Percentiles rank a stretch among this genome's conserved stretches.
These are phyloP conservation scores for Neonectria faginata DNA, from an alignment of 2,329 filamentous ascomycete species.

Conservation along the genomic window DNA sequence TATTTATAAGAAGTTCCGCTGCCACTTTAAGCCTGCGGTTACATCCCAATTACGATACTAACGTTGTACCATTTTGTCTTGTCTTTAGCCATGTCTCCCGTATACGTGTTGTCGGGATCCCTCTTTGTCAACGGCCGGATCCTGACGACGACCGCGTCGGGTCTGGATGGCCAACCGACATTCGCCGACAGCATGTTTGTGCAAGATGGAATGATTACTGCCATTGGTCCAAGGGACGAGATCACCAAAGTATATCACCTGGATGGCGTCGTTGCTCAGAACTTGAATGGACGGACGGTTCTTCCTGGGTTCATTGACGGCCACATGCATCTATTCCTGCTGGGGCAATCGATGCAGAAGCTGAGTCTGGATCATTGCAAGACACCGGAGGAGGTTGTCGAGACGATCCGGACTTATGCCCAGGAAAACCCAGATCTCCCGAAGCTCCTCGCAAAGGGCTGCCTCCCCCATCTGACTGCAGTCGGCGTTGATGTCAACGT, in stretches of 20 bases:
- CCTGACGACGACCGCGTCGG: slow-evolving; percentile 9
- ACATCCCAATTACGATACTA: not conserved
- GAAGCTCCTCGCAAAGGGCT: slow-evolving; percentile 55
- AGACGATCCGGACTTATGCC: slow-evolving; percentile 55
- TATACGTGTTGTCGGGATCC: not conserved
- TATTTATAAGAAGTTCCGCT: not conserved
- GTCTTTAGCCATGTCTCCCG: not conserved
- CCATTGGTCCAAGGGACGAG: not conserved
- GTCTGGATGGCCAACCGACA: slow-evolving; percentile 15
- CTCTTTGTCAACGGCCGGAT: slow-evolving; percentile 26
- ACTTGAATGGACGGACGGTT: slow-evolving; percentile 39
- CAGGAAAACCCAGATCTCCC: slow-evolving; percentile 51
- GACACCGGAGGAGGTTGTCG: slow-evolving; percentile 57
- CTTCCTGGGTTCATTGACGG: slow-evolving; percentile 63
- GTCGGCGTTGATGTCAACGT: slow-evolving; percentile 51
- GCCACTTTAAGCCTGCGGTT: not conserved
- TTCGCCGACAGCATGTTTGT: slow-evolving; percentile 24
- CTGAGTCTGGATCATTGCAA: slow-evolving; percentile 56
- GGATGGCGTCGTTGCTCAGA: not conserved
- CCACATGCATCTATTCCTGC: slow-evolving; percentile 61
- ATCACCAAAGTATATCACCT: slow-evolving; percentile 1
- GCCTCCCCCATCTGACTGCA: slow-evolving; percentile 59
- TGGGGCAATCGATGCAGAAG: slow-evolving; percentile 60
- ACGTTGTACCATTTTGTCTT: no score
- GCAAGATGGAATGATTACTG: slow-evolving; percentile 13